Evolutionary conservation across 2,329 filamentous ascomycete genomes (phyloP).

Genomic region (Mycosphaerella arachidis): DNA sequence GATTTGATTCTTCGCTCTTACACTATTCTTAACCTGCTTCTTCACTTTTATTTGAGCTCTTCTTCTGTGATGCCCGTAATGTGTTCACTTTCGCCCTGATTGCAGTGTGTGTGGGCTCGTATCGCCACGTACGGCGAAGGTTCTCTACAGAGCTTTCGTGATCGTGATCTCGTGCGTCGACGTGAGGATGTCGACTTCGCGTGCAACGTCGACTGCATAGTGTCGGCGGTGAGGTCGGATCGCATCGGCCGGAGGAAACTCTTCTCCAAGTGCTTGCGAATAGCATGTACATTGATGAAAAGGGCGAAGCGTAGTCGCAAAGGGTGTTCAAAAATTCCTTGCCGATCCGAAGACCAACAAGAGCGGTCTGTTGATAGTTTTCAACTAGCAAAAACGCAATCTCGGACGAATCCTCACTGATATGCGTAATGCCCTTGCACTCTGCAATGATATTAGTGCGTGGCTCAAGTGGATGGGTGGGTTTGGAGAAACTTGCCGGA

Average conservation of each 20-base stretch:
- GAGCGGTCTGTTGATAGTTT: conserved; percentile 76
- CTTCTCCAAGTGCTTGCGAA: conserved; percentile 6
- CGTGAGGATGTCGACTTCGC: not conserved
- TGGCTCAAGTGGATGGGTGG: not conserved
- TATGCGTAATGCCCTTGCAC: conserved; percentile 76
- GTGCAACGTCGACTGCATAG: not conserved
- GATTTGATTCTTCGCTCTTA: not conserved
- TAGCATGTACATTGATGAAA: conserved; percentile 21
- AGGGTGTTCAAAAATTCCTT: conserved; percentile 69
- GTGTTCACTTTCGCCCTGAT: no score
- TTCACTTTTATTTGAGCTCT: not conserved
- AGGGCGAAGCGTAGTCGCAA: conserved; percentile 2
- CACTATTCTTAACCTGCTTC: not conserved
- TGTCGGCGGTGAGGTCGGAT: no score
- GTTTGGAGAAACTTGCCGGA: not conserved
- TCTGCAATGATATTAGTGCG: conserved; percentile 43
- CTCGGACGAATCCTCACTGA: conserved; percentile 86
- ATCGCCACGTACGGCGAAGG: no score
- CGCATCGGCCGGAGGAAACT: not conserved
- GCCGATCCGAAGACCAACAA: conserved; percentile 63
- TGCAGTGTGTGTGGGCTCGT: no score
- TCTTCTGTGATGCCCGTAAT: no score
- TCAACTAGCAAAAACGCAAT: conserved; percentile 86
- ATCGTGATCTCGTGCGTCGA: no score
- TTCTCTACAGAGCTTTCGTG: no score